phyloP scores from a whole-genome alignment of 2,329 filamentous ascomycete genomes.

The Phialophora chinensis region DNA sequence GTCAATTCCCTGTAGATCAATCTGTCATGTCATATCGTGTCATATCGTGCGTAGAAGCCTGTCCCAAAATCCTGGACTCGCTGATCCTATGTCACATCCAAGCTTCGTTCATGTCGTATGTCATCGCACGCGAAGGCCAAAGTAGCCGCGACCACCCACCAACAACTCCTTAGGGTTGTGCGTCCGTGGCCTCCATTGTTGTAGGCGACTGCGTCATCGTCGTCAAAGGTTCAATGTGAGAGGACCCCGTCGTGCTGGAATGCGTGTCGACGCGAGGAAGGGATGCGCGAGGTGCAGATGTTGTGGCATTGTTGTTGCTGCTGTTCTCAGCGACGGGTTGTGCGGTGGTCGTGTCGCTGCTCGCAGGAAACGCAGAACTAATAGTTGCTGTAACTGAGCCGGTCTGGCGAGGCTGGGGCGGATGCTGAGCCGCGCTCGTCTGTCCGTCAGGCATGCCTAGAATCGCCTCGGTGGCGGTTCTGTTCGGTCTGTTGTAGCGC shows the following conservation, averaged over 20 bases:
- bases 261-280: conserved; percentile 5
- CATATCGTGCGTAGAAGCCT: not conserved
- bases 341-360: conserved; percentile 17
- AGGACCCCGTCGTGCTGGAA: not conserved
- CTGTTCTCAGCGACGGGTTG: not conserved
- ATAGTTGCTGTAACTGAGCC: not conserved
- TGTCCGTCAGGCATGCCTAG: not conserved
- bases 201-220: conserved; percentile 13
- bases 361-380: conserved; percentile 28
- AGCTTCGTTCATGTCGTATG: not conserved
- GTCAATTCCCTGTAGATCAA: not conserved
- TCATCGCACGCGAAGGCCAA: not conserved
- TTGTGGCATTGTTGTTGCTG: not conserved
- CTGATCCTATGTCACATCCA: not conserved
- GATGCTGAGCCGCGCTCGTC: not conserved
- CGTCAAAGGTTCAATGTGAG: not conserved
- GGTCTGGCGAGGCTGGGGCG: not conserved
- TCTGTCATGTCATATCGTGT: not conserved
- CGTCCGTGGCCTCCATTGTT: conserved; percentile 2
- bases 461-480: conserved; percentile 8
- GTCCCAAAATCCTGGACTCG: not conserved
- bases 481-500: conserved; percentile 1
- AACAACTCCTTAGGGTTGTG: not conserved
- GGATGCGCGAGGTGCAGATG: not conserved
- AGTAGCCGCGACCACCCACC: too few relatives aligned